Percentiles rank a stretch among this genome's conserved stretches.
These are phyloP conservation scores for Leccinellum luteum DNA, from an alignment of 768 basidiomycete genomes.

Conservation along the genomic window DNA sequence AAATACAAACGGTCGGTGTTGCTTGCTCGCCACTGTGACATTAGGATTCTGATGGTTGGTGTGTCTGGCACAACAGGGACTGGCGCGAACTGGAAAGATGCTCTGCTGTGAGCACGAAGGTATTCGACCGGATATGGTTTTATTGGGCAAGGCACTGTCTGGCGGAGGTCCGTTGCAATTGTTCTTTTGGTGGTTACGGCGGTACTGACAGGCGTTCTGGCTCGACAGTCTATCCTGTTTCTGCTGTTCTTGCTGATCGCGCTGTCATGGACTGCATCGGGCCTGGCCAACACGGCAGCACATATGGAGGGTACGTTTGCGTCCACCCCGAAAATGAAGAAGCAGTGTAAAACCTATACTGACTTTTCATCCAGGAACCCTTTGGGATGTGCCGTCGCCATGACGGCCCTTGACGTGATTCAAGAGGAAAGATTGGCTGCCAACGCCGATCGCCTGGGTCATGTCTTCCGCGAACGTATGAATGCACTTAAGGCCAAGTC, in stretches of 20 bases:
- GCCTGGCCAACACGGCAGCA: conserved; percentile 95
- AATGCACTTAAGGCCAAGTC: conserved; percentile 48
- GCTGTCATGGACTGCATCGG: conserved; percentile 94
- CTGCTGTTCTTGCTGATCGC: conserved; percentile 86
- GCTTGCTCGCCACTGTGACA: not conserved
- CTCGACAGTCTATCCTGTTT: conserved; percentile 85
- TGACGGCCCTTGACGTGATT: conserved; percentile 90
- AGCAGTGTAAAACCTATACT: not conserved
- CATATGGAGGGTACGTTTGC: conserved; percentile 78
- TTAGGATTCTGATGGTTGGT: conserved; percentile 2
- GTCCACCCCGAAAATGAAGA: not conserved
- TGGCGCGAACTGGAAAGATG: conserved; percentile 93
- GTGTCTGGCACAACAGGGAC: conserved; percentile 49
- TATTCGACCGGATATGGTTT: conserved; percentile 86
- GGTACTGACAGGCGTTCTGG: conserved; percentile 7
- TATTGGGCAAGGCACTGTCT: conserved; percentile 95
- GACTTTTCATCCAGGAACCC: conserved; percentile 64
- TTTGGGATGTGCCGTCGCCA: conserved; percentile 92
- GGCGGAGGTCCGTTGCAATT: conserved; percentile 69
- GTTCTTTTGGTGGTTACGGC: conserved; percentile 1
- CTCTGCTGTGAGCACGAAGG: conserved; percentile 85
- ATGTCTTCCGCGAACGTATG: conserved; percentile 70
- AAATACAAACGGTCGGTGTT: conserved; percentile 84
- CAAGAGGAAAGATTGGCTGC: conserved; percentile 80
- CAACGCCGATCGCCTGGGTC: conserved; percentile 78